Evolutionary conservation across 2,329 filamentous ascomycete genomes (phyloP), one percentile per base, ranked within the genome.

Genomic region (Nemania abortiva): DNA sequence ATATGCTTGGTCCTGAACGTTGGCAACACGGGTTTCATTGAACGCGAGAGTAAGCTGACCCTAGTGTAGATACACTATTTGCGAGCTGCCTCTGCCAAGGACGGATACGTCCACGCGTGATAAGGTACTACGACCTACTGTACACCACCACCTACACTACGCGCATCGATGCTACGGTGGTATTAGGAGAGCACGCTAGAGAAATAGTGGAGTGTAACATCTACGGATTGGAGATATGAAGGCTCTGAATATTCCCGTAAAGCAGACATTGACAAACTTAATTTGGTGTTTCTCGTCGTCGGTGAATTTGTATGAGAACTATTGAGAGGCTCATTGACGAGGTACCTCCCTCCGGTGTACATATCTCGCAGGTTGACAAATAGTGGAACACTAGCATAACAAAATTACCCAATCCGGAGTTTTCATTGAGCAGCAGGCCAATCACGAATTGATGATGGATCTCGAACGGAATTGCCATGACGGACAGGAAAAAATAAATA

Each of bases 21-120:
- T n/a, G 3, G n/a, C 18, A 66, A 39, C 64, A 62, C 20, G 37
- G 56, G 56, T 39, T 27, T 54, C 56, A 37, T 37, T 20, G 20
- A 39, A 39, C 53, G 27, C 47, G 39, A 63, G 45, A 67, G 67
- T 69, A 69, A 69, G 66, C 66, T 69, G 65, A 57, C 34, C 34
- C 34, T 55, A 47, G 39, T 20, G 42, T 20, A 47, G 2, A 18
- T 31, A 37, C 29, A 34, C 52, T 20, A 58, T 58, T 66, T 49
- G 39, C 52, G 11, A 45, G 27, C 47, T 52, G 42, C 27, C 20
- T 65, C 47, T 57, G 66, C 66, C 63, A 62, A 58, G 66, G 53
- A 62, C 42, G n/a, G 45, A 29, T 22, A 57, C 6, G 9, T 11
- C 56, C 29, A 42, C 29, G 63, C 67, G 53, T 18, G 66, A 69